phyloP scores from a whole-genome alignment of 306 rosid species.

The Citrullus mucosospermus region DNA sequence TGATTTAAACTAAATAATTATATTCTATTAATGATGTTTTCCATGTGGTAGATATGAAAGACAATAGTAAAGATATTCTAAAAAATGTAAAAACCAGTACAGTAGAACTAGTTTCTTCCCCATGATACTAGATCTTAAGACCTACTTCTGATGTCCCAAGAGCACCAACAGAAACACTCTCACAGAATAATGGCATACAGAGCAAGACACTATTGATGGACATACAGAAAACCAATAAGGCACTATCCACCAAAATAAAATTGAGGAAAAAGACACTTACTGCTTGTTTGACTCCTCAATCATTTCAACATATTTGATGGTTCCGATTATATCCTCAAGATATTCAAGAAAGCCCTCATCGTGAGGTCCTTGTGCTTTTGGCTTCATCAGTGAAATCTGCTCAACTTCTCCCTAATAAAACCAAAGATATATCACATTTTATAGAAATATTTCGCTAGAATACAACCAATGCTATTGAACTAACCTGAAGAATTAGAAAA shows the following conservation, averaged over 20 bases:
- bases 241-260: not conserved
- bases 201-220: not conserved
- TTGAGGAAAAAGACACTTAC: slow-evolving; percentile 38
- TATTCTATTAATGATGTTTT: too few species aligned
- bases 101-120: not conserved
- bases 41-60: too few species aligned
- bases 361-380: slow-evolving; percentile 95
- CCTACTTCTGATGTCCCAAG: not conserved
- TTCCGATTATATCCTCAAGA: slow-evolving; percentile 92
- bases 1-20: not conserved
- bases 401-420: slow-evolving; percentile 82
- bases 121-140: not conserved
- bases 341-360: slow-evolving; percentile 98
- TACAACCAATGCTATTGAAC: not conserved
- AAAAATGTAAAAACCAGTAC: not conserved
- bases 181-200: not conserved
- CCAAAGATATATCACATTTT: slow-evolving; percentile 9
- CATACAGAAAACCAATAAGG: not conserved
- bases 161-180: not conserved
- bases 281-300: slow-evolving; percentile 65
- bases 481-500: slow-evolving; percentile 90
- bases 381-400: slow-evolving; percentile 95
- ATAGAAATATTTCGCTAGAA: not conserved
- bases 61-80: too few species aligned
- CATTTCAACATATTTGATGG: slow-evolving; percentile 78